Evolutionary conservation across 1,284 basidiomycete genomes (phyloP).

Genomic region (Gymnopus androsaceus): DNA sequence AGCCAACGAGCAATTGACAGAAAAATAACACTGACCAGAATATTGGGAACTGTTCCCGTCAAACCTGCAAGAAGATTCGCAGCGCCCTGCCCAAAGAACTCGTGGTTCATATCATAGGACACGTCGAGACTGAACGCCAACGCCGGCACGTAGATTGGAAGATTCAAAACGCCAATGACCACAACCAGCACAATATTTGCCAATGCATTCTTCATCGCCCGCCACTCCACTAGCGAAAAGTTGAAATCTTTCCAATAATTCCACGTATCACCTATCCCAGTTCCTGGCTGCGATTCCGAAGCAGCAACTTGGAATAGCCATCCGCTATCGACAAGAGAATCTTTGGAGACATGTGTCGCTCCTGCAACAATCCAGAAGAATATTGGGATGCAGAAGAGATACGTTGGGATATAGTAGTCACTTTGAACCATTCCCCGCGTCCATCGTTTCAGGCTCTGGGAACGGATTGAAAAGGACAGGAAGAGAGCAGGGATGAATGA

Average conservation of each 20-base stretch:
- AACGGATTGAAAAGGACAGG: slow-evolving; percentile 21
- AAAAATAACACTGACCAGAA: slow-evolving; percentile 18
- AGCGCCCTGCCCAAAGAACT: slow-evolving; percentile 25
- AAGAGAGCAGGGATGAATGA: slow-evolving; percentile 23
- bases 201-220: slow-evolving; percentile 22
- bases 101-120: slow-evolving; percentile 27
- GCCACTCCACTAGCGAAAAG: slow-evolving; percentile 26
- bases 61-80: slow-evolving; percentile 26
- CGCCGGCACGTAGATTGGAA: slow-evolving; percentile 27
- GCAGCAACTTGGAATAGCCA: slow-evolving; percentile 27
- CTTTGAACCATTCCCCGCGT: slow-evolving; percentile 22
- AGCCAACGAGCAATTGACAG: not conserved
- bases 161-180: slow-evolving; percentile 27
- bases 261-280: slow-evolving; percentile 21
- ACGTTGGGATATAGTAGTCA: slow-evolving; percentile 22
- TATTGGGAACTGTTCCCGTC: slow-evolving; percentile 24
- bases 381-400: slow-evolving; percentile 17
- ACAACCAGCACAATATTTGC: slow-evolving; percentile 26
- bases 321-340: slow-evolving; percentile 14
- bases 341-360: slow-evolving; percentile 8
- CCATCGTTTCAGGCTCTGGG: slow-evolving; percentile 17
- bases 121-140: slow-evolving; percentile 25
- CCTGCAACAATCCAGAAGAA: slow-evolving; percentile 24
- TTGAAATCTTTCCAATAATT: slow-evolving; percentile 28
- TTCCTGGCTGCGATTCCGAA: slow-evolving; percentile 2